Conservation (phyloP, 148 eudicot species). For the Persicaria maculosa region DNA sequence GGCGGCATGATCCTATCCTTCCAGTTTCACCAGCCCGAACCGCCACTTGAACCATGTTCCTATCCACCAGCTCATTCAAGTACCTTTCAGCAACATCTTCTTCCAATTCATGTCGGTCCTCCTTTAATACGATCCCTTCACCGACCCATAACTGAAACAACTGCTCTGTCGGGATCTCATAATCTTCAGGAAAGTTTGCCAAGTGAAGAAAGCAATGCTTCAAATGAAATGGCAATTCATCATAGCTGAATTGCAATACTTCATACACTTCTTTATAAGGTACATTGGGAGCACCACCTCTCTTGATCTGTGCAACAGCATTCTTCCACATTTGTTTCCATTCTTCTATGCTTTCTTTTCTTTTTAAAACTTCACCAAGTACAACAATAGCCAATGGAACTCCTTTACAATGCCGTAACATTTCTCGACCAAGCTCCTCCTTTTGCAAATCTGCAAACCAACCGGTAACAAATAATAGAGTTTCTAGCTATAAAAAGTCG, state of each 20-base stretch:
- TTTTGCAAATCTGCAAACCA: not conserved
- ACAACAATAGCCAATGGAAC: constrained; percentile 9
- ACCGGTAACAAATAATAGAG: not conserved
- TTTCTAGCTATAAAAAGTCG: not conserved
- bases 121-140: not conserved
- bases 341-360: not conserved
- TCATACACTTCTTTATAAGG: constrained; percentile 7
- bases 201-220: constrained; percentile 3
- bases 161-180: not conserved
- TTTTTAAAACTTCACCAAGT: constrained; percentile 10
- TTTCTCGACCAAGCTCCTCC: not conserved
- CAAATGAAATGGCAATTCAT: constrained; percentile 9
- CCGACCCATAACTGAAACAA: not conserved
- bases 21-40: not conserved
- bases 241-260: constrained; percentile 4
- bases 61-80: not conserved
- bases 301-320: not conserved
- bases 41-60: constrained; percentile 2
- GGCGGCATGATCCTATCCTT: constrained; percentile 1
- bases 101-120: not conserved
- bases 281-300: not conserved
- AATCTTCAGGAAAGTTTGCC: constrained; percentile 12
- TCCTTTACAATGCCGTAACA: constrained; percentile 6
- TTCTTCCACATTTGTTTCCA: not conserved
- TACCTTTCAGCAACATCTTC: not conserved